Conservation (phyloP, 352 stramenopile genomes). For the Blastocystis sp. region DNA sequence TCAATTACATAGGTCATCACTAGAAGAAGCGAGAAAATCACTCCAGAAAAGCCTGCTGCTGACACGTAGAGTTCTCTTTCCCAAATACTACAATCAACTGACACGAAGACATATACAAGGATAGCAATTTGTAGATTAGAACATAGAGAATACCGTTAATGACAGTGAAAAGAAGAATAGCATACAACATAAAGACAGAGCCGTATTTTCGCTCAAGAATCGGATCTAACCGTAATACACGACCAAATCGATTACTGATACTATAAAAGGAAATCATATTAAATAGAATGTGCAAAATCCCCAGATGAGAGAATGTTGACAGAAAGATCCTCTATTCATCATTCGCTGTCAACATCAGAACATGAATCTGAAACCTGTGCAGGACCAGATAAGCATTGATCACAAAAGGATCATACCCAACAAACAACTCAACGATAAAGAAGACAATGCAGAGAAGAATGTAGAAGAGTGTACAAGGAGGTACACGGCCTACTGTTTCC, state of each 20-base stretch:
- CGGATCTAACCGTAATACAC: background rate
- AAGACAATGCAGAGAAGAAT: conserved; percentile 5
- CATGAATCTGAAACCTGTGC: background rate
- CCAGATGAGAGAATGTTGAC: conserved; percentile 16
- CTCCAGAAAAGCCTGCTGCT: conserved; percentile 35
- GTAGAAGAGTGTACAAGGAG: conserved; percentile 45
- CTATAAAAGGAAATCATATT: conserved; percentile 42
- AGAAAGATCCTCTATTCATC: conserved; percentile 35
- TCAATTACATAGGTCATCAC: conserved; percentile 31
- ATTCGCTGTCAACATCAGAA: background rate
- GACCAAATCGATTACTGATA: background rate
- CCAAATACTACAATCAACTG: background rate
- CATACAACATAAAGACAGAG: conserved; percentile 51
- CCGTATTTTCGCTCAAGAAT: conserved; percentile 15
- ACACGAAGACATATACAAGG: background rate
- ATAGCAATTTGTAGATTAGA: background rate
- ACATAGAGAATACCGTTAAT: conserved; percentile 43
- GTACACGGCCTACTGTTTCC: background rate
- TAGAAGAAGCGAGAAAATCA: conserved; percentile 36
- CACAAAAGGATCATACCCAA: background rate
- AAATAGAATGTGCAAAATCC: conserved; percentile 34
- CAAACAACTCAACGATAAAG: conserved; percentile 46
- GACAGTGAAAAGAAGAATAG: conserved; percentile 29
- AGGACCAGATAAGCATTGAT: conserved; percentile 35
- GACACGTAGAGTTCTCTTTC: background rate